Evolutionary conservation across 1,284 basidiomycete species (phyloP), one percentile per base, ranked within the genome.

Genomic region (Cryptococcus sp.): DNA sequence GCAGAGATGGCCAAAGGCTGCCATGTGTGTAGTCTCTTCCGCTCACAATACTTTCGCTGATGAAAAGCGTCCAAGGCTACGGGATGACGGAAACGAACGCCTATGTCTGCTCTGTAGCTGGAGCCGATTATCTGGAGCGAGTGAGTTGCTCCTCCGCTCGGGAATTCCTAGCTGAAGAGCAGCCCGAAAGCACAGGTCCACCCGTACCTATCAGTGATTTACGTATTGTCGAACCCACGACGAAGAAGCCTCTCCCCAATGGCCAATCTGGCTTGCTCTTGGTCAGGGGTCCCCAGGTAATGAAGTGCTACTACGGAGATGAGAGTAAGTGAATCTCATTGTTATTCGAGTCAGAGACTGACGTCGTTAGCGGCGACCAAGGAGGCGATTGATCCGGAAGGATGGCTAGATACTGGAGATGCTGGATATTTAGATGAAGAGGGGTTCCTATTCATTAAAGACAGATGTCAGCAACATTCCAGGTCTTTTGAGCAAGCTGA

Each of bases 381-480:
- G 16, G 52, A 58, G 23, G 60, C 65, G 1, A 49, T 72, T 5
- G 61, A 66, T 43, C 13, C 31, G 1, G 66, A 72, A 16, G 71
- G 71, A n/a, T 73, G 71, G 71, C 56, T 73, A 9, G 62, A 70
- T 53, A 67, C 71, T 7, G 70, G 70, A 21, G 71, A 73, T 61
- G 58, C 66, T 13, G 71, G 57, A 3, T 56, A 44, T 39, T 44
- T 71, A n/a, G 71, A 72, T 46, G 53, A 55, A 16, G 66, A 70
- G 4, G 68, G 64, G 1, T 68, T 64, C 54, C 43, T 73, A 24
- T 64, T 63, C 50, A 65, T 73, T 53, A 57, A 60, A 44, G 71
- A 73, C 53, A 50, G 71, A 46, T 49, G 66, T 68, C 37, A 59
- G 64, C 54, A 18, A 18, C 39, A 43, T 5, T 43, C 18, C 41